Conservation (phyloP, 768 basidiomycete genomes). For the Tricholoma furcatifolium region DNA sequence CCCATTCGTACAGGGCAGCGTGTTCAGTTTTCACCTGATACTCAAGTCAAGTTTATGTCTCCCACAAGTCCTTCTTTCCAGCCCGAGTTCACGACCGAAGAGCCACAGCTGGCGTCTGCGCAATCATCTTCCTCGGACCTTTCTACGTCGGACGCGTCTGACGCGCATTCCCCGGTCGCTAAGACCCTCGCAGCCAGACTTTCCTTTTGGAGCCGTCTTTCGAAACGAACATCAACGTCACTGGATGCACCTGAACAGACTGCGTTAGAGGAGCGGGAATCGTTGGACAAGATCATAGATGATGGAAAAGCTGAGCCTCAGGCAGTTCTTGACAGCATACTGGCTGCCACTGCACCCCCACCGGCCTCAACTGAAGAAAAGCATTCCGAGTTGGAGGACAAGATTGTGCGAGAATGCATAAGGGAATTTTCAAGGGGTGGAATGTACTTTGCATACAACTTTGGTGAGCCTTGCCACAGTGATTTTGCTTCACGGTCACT, state of each 20-base stretch:
- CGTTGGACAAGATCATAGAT: constrained; percentile 44
- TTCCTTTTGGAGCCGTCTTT: constrained; percentile 73
- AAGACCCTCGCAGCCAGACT: constrained; percentile 63
- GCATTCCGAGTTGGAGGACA: constrained; percentile 75
- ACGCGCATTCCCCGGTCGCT: constrained; percentile 49
- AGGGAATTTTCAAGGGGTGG: constrained; percentile 78
- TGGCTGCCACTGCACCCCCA: constrained; percentile 59
- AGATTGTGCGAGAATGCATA: constrained; percentile 78
- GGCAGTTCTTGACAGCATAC: constrained; percentile 54
- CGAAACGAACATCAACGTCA: constrained; percentile 39
- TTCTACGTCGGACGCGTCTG: constrained; percentile 16
- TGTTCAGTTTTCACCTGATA: constrained; percentile 54
- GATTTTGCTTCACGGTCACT: background rate
- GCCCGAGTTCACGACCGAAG: constrained; percentile 16
- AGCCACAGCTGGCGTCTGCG: constrained; percentile 33
- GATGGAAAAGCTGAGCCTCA: constrained; percentile 45
- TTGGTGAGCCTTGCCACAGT: constrained; percentile 50
- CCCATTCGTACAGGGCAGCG: constrained; percentile 24
- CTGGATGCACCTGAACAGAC: background rate
- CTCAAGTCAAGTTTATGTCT: constrained; percentile 45
- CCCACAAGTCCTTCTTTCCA: constrained; percentile 30
- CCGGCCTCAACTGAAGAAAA: constrained; percentile 64
- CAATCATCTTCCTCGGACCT: constrained; percentile 47
- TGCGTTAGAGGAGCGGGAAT: constrained; percentile 28
- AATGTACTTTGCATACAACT: constrained; percentile 89